A percentile compares a stretch with the other conserved stretches of the same genome.
Conservation (phyloP, 2,329 filamentous ascomycete species). For the Fusarium cyanostomum region DNA sequence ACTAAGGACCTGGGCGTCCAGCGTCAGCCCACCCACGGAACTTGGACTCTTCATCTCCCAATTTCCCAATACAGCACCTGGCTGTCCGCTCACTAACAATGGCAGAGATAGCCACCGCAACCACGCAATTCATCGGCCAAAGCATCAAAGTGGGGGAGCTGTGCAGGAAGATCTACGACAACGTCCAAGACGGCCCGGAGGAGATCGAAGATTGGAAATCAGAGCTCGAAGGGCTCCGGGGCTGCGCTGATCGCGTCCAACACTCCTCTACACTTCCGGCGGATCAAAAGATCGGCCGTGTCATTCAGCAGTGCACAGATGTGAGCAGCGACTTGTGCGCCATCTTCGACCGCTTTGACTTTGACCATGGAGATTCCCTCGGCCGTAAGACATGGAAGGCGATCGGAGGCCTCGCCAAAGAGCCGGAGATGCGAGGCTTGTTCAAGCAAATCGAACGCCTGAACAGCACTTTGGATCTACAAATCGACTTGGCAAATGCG, state of each 20-base stretch:
- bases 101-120: conserved; percentile 13
- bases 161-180: conserved; percentile 5
- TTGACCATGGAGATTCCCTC: not conserved
- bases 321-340: not conserved
- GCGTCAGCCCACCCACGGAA: too few species aligned
- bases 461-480: not conserved
- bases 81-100: not conserved
- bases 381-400: conserved; percentile 17
- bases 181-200: conserved; percentile 4
- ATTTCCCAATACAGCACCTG: too few species aligned
- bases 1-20: too few species aligned
- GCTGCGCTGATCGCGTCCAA: not conserved
- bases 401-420: conserved; percentile 4
- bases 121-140: conserved; percentile 10
- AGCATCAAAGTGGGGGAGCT: not conserved
- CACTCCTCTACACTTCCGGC: not conserved
- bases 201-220: not conserved
- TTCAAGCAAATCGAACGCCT: conserved; percentile 4
- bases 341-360: conserved; percentile 1
- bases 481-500: not conserved
- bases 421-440: conserved; percentile 1
- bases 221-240: conserved; percentile 3
- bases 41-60: too few species aligned
- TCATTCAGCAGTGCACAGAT: not conserved
- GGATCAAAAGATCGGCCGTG: not conserved